A percentile compares a stretch with the other conserved stretches of the same genome.
Evolutionary conservation across 331 rosid genomes (phyloP).

Genomic region (Malus hybrid): DNA sequence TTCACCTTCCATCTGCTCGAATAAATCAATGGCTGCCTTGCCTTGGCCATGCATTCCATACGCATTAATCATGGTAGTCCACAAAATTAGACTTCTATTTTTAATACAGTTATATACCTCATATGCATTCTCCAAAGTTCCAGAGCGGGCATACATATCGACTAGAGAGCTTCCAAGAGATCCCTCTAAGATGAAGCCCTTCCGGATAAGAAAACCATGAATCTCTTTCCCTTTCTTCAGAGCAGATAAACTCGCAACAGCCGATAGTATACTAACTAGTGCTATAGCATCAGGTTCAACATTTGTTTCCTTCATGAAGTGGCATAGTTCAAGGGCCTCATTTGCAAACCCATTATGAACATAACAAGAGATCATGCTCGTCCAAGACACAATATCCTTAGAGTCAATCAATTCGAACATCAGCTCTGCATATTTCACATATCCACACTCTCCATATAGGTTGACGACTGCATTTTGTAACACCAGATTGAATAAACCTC

Average conservation of each 20-base stretch:
- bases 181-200: conserved; percentile 50
- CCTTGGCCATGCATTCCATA: conserved; percentile 80
- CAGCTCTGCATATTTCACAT: conserved; percentile 33
- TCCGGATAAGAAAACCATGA: conserved; percentile 62
- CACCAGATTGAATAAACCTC: conserved; percentile 42
- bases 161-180: conserved; percentile 54
- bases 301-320: conserved; percentile 32
- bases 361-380: conserved; percentile 64
- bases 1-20: conserved; percentile 42
- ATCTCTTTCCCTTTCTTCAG: conserved; percentile 73
- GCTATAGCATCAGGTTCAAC: conserved; percentile 55
- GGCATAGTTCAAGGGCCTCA: conserved; percentile 61
- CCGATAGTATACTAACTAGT: conserved; percentile 50
- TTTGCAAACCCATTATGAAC: conserved; percentile 47
- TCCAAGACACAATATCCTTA: conserved; percentile 78
- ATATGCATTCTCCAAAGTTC: conserved; percentile 41
- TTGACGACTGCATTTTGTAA: conserved; percentile 55
- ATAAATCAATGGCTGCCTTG: conserved; percentile 43
- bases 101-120: conserved; percentile 34
- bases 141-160: conserved; percentile 74
- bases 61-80: conserved; percentile 81
- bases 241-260: conserved; percentile 58
- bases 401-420: conserved; percentile 43
- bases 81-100: conserved; percentile 37
- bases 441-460: conserved; percentile 53